A percentile compares a stretch with the other conserved stretches of the same genome.
Conservation (phyloP, 257 asterid genomes). For the Sherardia arvensis region DNA sequence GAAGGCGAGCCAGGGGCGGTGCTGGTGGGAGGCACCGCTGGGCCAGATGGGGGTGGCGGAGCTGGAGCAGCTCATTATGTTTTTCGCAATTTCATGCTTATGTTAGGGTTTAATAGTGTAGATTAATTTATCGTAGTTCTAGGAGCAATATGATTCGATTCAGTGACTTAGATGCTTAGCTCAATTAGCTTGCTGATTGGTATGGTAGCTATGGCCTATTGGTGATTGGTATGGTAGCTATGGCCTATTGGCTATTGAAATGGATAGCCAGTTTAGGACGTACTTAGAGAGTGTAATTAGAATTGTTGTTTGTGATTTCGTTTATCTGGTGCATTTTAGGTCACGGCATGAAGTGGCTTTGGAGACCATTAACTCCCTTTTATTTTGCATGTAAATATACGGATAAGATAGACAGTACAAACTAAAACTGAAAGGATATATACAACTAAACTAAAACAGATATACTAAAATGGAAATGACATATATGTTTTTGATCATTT, state of each 20-base stretch:
- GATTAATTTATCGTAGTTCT: neutral
- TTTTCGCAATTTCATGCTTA: neutral
- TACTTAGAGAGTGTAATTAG: neutral
- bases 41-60: too few relatives aligned
- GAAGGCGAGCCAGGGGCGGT: too few relatives aligned
- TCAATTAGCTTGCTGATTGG: neutral
- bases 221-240: too few relatives aligned
- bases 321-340: conserved; percentile 25
- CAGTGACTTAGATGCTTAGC: neutral
- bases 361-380: conserved; percentile 63
- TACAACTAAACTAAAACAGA: too few relatives aligned
- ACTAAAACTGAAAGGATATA: too few relatives aligned
- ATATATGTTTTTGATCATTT: too few relatives aligned
- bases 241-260: neutral
- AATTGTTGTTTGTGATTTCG: neutral
- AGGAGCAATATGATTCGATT: neutral
- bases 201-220: too few relatives aligned
- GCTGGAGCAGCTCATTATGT: neutral
- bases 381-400: too few relatives aligned
- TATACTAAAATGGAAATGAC: too few relatives aligned
- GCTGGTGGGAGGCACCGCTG: too few relatives aligned
- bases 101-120: neutral
- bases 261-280: neutral
- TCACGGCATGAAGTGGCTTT: conserved; percentile 52
- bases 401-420: too few relatives aligned